These are phyloP conservation scores for Claviceps humidiphila DNA, from an alignment of 2,329 filamentous ascomycete species.

Conservation along the genomic window DNA sequence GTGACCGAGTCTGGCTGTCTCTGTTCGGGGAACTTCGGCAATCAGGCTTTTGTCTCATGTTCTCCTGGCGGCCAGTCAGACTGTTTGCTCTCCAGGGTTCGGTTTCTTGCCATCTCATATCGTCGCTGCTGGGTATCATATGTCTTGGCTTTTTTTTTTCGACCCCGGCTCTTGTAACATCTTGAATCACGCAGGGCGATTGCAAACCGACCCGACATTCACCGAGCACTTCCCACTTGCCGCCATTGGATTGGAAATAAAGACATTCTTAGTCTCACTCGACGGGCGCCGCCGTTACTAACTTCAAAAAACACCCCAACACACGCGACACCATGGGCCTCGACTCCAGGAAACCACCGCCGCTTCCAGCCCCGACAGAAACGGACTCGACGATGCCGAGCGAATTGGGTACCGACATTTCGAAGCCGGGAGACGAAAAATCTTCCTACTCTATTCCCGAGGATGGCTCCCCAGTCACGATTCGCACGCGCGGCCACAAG, in stretches of 20 bases:
- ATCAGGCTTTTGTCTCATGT: not conserved
- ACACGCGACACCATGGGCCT: conserved; percentile 36
- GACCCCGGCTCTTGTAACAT: conserved; percentile 8
- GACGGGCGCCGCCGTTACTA: conserved; percentile 1
- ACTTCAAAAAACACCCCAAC: conserved; percentile 5
- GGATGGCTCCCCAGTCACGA: conserved; percentile 83
- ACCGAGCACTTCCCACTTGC: not conserved
- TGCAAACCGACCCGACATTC: not conserved
- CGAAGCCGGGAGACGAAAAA: conserved; percentile 52
- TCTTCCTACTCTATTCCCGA: conserved; percentile 71
- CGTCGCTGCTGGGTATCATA: conserved; percentile 12
- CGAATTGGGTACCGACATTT: conserved; percentile 52
- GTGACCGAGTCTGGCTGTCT: not conserved
- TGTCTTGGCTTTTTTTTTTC: conserved; percentile 15
- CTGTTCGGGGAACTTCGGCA: not conserved
- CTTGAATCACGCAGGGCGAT: not conserved
- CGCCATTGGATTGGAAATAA: not conserved
- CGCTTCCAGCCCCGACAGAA: conserved; percentile 68
- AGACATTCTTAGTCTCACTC: not conserved
- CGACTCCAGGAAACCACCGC: conserved; percentile 45
- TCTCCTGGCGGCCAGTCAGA: conserved; percentile 2
- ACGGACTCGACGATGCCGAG: conserved; percentile 51
- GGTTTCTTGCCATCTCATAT: not conserved
- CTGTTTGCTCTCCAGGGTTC: conserved; percentile 1
- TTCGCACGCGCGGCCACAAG: conserved; percentile 58